Percentiles rank a stretch among this genome's conserved stretches.
Conservation (phyloP, 345 rosid species). For the Arabidopsis thaliana region DNA sequence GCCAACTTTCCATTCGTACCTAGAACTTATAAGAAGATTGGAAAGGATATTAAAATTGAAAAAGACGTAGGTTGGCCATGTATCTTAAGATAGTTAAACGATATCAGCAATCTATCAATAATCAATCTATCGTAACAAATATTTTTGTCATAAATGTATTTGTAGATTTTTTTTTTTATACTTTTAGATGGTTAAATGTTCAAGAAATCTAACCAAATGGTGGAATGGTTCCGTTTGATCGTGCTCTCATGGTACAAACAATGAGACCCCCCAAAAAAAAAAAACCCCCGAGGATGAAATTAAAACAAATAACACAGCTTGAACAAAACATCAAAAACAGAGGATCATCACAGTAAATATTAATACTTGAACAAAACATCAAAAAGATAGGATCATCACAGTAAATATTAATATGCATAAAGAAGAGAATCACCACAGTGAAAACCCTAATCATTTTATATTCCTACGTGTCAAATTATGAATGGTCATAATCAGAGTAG, state of each 20-base stretch:
- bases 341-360: conserved; percentile 17
- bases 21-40: no score
- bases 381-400: conserved; percentile 11
- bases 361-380: not conserved
- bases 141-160: not conserved
- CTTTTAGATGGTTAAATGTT: not conserved
- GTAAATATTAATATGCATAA: not conserved
- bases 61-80: no score
- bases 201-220: not conserved
- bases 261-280: not conserved
- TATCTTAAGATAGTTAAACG: no score
- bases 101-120: no score
- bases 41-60: no score
- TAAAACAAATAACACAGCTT: not conserved
- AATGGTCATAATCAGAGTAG: conserved; percentile 28
- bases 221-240: not conserved
- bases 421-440: conserved; percentile 22
- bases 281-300: not conserved
- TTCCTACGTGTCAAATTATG: conserved; percentile 42
- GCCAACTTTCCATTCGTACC: no score
- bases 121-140: no score
- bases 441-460: conserved; percentile 40
- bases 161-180: not conserved
- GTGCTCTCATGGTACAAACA: not conserved
- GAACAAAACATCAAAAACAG: not conserved